These are phyloP conservation scores for Rhodotorula diobovata DNA, from an alignment of 768 basidiomycete species.

Conservation along the genomic window DNA sequence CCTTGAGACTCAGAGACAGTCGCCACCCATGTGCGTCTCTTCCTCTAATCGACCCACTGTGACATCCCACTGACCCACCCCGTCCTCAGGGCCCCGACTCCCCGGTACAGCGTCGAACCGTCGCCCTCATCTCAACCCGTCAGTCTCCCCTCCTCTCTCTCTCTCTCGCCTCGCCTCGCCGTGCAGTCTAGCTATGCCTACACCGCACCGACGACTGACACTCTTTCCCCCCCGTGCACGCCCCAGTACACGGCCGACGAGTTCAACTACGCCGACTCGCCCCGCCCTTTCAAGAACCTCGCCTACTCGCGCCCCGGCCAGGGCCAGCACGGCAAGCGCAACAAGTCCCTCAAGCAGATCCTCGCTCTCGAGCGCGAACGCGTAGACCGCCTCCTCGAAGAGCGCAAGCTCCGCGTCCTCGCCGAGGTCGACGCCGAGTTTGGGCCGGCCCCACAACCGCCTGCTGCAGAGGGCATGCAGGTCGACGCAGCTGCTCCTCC, in stretches of 20 bases:
- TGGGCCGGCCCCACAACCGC: background rate
- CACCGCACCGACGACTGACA: too few species aligned
- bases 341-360: conserved; percentile 40
- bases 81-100: background rate
- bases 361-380: conserved; percentile 34
- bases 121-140: background rate
- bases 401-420: conserved; percentile 1
- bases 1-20: background rate
- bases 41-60: background rate
- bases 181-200: background rate
- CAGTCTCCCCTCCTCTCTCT: background rate
- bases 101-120: background rate
- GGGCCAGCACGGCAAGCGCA: conserved; percentile 14
- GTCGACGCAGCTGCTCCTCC: background rate
- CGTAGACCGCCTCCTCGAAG: conserved; percentile 21
- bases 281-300: conserved; percentile 39
- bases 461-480: background rate
- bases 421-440: background rate
- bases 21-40: background rate
- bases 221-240: background rate
- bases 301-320: conserved; percentile 17
- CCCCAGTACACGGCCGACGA: conserved; percentile 26
- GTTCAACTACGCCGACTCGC: conserved; percentile 27
- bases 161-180: background rate
- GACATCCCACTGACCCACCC: background rate